These are phyloP conservation scores for Colletotrichum higginsianum DNA, from an alignment of 2,329 filamentous ascomycete genomes.

Conservation along the genomic window DNA sequence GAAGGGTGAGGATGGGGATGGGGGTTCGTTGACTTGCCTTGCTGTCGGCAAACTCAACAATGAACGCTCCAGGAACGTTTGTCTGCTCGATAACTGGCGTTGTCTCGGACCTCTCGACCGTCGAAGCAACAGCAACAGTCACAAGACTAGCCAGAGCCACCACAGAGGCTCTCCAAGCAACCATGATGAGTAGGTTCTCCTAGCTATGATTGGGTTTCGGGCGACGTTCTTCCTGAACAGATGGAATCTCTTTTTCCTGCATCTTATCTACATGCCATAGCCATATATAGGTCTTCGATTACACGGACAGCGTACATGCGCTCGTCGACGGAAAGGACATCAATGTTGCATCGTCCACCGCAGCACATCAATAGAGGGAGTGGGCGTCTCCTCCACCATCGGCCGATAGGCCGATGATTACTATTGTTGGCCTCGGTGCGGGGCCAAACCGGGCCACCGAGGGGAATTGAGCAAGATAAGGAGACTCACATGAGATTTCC, in stretches of 20 bases:
- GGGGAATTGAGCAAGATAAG: constrained; percentile 39
- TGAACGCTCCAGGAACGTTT: constrained; percentile 65
- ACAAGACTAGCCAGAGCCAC: constrained; percentile 25
- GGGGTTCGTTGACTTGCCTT: constrained; percentile 53
- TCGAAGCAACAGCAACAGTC: constrained; percentile 5
- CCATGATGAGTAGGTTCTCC: neutral
- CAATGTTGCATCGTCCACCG: constrained; percentile 18
- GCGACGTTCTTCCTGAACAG: neutral
- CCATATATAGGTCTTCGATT: neutral
- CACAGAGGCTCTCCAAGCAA: constrained; percentile 20
- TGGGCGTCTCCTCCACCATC: neutral
- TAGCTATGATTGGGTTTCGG: neutral
- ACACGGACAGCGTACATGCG: neutral
- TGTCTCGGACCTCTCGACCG: neutral
- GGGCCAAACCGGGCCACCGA: constrained; percentile 22
- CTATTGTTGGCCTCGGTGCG: neutral
- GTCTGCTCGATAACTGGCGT: constrained; percentile 38
- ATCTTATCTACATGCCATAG: neutral
- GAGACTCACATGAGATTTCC: neutral
- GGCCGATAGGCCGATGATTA: neutral
- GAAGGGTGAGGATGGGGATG: too few species aligned
- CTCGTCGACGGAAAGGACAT: neutral
- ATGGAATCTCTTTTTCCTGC: neutral
- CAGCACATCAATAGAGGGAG: neutral
- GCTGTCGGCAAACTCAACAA: constrained; percentile 67